phyloP scores from a whole-genome alignment of 345 rosid genomes.

The Clarkia xantiana region DNA sequence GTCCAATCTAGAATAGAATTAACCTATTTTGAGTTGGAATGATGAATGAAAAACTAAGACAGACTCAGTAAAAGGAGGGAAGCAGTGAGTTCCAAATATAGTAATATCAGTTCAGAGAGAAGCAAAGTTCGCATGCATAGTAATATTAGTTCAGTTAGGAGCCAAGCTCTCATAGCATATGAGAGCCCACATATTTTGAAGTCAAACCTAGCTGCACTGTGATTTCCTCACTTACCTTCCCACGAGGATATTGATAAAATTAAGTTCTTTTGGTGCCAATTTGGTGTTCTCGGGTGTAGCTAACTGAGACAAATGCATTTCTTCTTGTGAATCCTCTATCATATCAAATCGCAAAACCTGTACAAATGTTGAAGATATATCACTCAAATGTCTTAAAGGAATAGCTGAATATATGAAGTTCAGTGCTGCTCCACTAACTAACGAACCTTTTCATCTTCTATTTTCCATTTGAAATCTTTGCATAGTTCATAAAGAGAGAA shows the following conservation, averaged over 20 bases:
- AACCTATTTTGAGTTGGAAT: too few species aligned
- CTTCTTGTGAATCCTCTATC: constrained; percentile 15
- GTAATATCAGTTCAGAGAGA: too few species aligned
- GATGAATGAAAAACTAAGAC: too few species aligned
- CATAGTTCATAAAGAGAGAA: constrained; percentile 77
- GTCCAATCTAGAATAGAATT: too few species aligned
- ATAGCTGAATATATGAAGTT: too few species aligned
- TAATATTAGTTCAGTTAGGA: too few species aligned
- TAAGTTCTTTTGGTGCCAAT: constrained; percentile 17
- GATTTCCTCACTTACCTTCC: constrained; percentile 47
- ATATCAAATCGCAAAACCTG: constrained; percentile 47
- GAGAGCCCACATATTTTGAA: too few species aligned
- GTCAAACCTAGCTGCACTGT: neutral
- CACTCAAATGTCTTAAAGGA: neutral
- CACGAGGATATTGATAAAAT: constrained; percentile 44
- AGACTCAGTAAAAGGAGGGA: too few species aligned
- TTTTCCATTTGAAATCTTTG: constrained; percentile 52
- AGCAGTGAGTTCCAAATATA: too few species aligned
- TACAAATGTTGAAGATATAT: constrained; percentile 4
- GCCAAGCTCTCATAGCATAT: too few species aligned
- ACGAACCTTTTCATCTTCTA: constrained; percentile 64
- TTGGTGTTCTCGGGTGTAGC: constrained; percentile 13
- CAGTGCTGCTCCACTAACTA: neutral
- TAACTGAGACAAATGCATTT: constrained; percentile 13
- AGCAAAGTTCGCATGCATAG: too few species aligned